Evolutionary conservation across 257 asterid genomes (phyloP), one percentile per base, ranked within the genome.

Genomic region (Penstemon davidsonii): DNA sequence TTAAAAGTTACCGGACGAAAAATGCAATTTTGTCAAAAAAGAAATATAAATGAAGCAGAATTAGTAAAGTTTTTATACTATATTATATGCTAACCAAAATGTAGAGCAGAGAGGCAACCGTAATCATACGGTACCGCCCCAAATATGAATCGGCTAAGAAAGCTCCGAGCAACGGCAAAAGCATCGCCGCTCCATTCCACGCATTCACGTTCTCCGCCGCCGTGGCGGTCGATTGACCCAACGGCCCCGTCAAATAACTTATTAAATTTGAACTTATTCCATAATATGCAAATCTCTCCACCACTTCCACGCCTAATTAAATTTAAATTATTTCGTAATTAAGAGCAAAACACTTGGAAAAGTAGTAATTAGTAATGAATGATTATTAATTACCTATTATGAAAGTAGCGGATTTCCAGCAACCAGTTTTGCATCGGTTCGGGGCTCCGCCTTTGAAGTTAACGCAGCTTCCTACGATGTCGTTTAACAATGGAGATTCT

Each of bases 351-450:
- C 33, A 25, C 33, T 25, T 25, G 3, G 33, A 25, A 2, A 1
- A 25, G 33, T 25, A 25, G 3, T 25, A 25, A 25, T 25, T 25
- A 1, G 33, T 25, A 2, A 25, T 1, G 33, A 25, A 25, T 25
- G 33, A 25, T 2, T 25, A 1, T 25, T 15, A 15, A 15, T 15
- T 74, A 74, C 83, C 78, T 46, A 80, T 55, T 75, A 76, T 70
- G 77, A 68, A 76, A 15, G 71, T 25, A 38, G 84, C 81, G 7
- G 84, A 79, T 64, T 69, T 79, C 84, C 83, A 79, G 78, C 75
- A 42, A 38, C 84, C 84, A 59, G 84, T 60, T 38, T 38, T 65
- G 4, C 79, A 45, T 0, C 78, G 78, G 57, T 37, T 4, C 12
- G 78, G 60, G 3, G 78, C 69, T 5, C 51, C 65, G 46, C 82